phyloP scores from a whole-genome alignment of 306 rosid species.

The Acmispon strigosus region DNA sequence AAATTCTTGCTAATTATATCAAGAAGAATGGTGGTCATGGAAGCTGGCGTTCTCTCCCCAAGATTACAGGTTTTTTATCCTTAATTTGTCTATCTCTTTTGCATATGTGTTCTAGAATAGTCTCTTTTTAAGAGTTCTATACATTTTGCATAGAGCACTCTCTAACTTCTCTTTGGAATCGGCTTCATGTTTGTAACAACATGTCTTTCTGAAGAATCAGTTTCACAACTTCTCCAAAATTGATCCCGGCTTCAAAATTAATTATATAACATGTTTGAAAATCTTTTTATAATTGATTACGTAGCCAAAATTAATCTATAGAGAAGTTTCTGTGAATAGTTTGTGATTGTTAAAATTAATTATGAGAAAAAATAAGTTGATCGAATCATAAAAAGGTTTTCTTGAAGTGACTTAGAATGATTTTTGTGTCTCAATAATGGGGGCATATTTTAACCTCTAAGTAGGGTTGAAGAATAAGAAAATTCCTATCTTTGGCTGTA shows the following conservation, averaged over 20 bases:
- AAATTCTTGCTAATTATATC: constrained; percentile 60
- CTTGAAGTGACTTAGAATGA: constrained; percentile 1
- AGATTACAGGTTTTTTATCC: constrained; percentile 63
- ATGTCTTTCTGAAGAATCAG: no score
- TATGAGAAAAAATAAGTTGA: no score
- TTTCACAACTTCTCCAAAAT: no score
- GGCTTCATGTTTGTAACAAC: neutral
- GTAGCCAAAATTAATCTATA: no score
- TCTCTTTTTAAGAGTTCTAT: neutral
- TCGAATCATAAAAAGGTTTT: neutral
- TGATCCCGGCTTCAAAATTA: no score
- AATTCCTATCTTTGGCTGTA: no score
- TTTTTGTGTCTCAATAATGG: neutral
- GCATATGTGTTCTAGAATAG: neutral
- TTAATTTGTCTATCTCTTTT: neutral
- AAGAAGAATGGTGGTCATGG: constrained; percentile 84
- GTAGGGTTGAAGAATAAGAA: no score
- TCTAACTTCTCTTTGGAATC: neutral
- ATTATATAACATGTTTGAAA: no score
- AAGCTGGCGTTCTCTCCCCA: constrained; percentile 91
- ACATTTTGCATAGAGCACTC: neutral
- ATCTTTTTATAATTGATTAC: no score
- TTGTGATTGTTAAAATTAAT: no score
- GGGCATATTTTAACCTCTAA: neutral
- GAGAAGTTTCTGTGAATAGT: no score